These are phyloP conservation scores for Aspergillus hiratsukae DNA, from an alignment of 2,329 filamentous ascomycete species.

Conservation along the genomic window DNA sequence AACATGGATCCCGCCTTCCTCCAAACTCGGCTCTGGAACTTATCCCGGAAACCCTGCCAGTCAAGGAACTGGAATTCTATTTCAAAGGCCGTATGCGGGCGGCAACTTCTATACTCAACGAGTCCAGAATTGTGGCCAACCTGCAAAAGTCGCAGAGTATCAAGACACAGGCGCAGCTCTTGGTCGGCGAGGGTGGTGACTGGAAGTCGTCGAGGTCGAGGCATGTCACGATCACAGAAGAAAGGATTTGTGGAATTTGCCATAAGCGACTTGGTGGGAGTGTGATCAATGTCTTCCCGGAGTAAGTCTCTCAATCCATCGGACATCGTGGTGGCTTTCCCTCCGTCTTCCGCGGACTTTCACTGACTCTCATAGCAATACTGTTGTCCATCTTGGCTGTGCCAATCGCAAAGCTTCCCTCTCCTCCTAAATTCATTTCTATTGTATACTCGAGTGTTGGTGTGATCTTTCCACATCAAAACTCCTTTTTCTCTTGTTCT, in stretches of 20 bases:
- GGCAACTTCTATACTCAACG: constrained; percentile 76
- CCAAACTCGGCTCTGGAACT: constrained; percentile 80
- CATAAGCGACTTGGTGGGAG: constrained; percentile 89
- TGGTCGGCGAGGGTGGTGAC: constrained; percentile 63
- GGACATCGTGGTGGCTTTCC: not conserved
- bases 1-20: constrained; percentile 86
- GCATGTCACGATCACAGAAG: constrained; percentile 78
- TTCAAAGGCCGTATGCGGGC: constrained; percentile 86
- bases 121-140: constrained; percentile 70
- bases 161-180: constrained; percentile 66
- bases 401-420: constrained; percentile 45
- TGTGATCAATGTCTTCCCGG: constrained; percentile 83
- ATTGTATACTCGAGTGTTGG: constrained; percentile 9
- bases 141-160: constrained; percentile 75
- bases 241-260: constrained; percentile 85
- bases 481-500: constrained; percentile 13
- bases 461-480: constrained; percentile 10
- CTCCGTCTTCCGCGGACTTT: constrained; percentile 2
- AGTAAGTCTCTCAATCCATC: constrained; percentile 50
- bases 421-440: constrained; percentile 15
- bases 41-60: constrained; percentile 74
- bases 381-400: constrained; percentile 77
- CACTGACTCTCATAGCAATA: constrained; percentile 37
- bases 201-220: constrained; percentile 55
- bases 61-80: constrained; percentile 79